These are phyloP conservation scores for Mycena vitilis DNA, from an alignment of 768 basidiomycete genomes.

Conservation along the genomic window DNA sequence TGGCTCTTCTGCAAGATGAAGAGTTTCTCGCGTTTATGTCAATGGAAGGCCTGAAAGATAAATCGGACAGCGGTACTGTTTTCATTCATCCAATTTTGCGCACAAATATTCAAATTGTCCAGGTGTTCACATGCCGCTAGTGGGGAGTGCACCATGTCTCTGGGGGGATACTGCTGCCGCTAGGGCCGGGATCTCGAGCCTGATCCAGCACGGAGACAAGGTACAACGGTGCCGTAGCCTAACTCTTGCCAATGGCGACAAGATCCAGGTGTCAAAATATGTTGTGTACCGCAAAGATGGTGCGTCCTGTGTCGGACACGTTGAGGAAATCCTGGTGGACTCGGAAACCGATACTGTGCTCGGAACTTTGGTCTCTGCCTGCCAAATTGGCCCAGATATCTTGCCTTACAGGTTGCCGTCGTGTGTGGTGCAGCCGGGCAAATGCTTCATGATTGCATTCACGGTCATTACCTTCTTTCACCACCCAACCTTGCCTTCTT, in stretches of 20 bases:
- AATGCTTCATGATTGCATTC: neutral
- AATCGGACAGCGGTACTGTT: neutral
- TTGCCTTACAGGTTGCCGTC: neutral
- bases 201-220: neutral
- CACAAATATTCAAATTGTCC: neutral
- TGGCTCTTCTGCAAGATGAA: neutral
- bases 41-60: neutral
- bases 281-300: neutral
- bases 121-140: neutral
- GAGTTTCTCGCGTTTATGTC: neutral
- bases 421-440: neutral
- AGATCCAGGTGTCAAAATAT: neutral
- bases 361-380: neutral
- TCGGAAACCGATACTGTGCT: neutral
- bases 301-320: neutral
- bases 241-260: neutral
- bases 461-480: too few species aligned
- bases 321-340: neutral
- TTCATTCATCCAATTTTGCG: too few species aligned
- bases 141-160: neutral
- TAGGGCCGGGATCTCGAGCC: neutral
- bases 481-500: too few species aligned
- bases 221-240: slow-evolving; percentile 10
- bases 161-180: neutral
- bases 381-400: neutral